These are phyloP conservation scores for Apiospora sp. DNA, from an alignment of 2,329 filamentous ascomycete species.

Conservation along the genomic window DNA sequence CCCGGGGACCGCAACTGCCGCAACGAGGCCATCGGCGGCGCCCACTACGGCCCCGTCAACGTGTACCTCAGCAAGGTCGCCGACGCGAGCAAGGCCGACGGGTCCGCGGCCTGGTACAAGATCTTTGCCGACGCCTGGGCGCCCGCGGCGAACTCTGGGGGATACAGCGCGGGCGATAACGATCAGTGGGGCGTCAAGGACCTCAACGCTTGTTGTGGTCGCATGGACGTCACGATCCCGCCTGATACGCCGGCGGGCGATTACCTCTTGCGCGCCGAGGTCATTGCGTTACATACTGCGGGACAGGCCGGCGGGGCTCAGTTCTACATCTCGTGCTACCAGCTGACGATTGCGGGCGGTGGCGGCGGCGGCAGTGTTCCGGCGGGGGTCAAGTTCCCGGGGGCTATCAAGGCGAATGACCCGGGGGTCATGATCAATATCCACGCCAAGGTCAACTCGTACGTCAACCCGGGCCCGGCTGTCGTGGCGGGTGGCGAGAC, in stretches of 20 bases:
- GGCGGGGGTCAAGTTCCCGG: conserved; percentile 41
- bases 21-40: conserved; percentile 48
- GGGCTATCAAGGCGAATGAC: conserved; percentile 47
- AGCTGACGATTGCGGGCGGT: conserved; percentile 41
- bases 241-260: conserved; percentile 52
- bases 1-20: conserved; percentile 44
- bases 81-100: conserved; percentile 46
- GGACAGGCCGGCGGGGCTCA: conserved; percentile 48
- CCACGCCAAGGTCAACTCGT: conserved; percentile 38
- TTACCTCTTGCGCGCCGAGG: conserved; percentile 58
- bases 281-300: conserved; percentile 56
- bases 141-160: conserved; percentile 38
- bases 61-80: conserved; percentile 50
- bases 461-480: conserved; percentile 36
- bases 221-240: conserved; percentile 49
- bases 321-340: conserved; percentile 44
- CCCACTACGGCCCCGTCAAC: conserved; percentile 52
- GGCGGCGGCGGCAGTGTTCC: conserved; percentile 31
- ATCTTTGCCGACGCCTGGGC: conserved; percentile 53
- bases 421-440: conserved; percentile 44
- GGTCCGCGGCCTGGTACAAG: conserved; percentile 52
- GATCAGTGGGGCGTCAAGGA: conserved; percentile 57
- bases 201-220: conserved; percentile 50
- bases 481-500: conserved; percentile 35
- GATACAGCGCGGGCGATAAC: conserved; percentile 45